Conservation (phyloP, 371 early-diverging fungal species). For the Actinomortierella wolfii region DNA sequence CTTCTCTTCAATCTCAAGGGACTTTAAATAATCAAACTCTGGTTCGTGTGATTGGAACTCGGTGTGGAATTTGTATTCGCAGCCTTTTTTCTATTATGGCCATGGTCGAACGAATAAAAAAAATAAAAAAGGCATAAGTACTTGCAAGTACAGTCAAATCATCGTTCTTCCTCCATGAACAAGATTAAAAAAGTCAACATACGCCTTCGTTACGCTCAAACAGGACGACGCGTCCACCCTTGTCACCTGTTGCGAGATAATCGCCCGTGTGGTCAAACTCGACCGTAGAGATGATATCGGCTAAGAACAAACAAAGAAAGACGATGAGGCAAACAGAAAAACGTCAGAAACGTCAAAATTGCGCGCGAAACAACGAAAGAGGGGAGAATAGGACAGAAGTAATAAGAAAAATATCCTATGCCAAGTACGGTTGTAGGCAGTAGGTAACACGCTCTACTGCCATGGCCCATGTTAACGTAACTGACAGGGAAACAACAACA, state of each 20-base stretch:
- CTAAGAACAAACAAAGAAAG: slow-evolving; percentile 51
- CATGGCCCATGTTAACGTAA: too few species aligned
- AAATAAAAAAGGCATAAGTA: not conserved
- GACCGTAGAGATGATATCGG: slow-evolving; percentile 98
- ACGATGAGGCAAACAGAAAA: too few species aligned
- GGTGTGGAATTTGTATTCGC: slow-evolving; percentile 98
- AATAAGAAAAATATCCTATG: too few species aligned
- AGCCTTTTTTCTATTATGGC: slow-evolving; percentile 88
- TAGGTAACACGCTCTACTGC: too few species aligned
- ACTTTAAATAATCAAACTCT: slow-evolving; percentile 99
- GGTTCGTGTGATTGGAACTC: slow-evolving; percentile 99
- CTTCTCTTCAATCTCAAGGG: slow-evolving; percentile 99
- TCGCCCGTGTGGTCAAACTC: slow-evolving; percentile 98
- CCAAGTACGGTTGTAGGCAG: too few species aligned
- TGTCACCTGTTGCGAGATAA: slow-evolving; percentile 97
- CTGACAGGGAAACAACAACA: too few species aligned
- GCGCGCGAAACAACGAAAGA: not conserved
- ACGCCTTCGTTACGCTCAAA: slow-evolving; percentile 97
- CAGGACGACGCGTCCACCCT: slow-evolving; percentile 96
- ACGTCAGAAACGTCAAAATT: too few species aligned
- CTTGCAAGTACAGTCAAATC: too few species aligned
- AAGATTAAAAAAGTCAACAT: slow-evolving; percentile 44
- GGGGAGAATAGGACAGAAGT: not conserved
- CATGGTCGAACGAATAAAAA: not conserved
- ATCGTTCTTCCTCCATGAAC: too few species aligned